Percentiles rank a stretch among this genome's conserved stretches.
Evolutionary conservation across 768 basidiomycete species (phyloP).

Genomic region (Mycena sanguinolenta): DNA sequence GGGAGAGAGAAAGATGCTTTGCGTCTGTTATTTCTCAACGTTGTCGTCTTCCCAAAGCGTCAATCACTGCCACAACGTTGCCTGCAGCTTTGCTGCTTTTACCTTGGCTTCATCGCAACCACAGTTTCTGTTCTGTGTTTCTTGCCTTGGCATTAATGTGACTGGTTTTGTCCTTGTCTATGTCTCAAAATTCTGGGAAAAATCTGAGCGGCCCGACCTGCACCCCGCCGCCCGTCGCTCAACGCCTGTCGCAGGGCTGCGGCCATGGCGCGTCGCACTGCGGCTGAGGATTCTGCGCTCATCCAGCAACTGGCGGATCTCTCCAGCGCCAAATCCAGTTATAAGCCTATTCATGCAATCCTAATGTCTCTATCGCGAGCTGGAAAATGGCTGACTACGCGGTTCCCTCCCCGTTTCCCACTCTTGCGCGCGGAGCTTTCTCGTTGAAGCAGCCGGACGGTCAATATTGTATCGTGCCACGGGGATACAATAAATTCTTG

Average conservation of each 20-base stretch:
- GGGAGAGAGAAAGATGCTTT: no score
- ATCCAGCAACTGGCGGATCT: slow-evolving; percentile 66
- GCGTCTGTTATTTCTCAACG: no score
- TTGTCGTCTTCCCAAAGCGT: no score
- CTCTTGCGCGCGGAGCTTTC: slow-evolving; percentile 92
- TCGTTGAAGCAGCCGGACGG: slow-evolving; percentile 62
- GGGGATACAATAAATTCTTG: slow-evolving; percentile 99
- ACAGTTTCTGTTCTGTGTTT: no score
- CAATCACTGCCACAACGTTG: no score
- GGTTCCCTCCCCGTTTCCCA: slow-evolving; percentile 92
- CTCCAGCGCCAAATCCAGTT: slow-evolving; percentile 64
- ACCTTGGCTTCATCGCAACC: no score
- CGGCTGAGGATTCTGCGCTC: slow-evolving; percentile 67
- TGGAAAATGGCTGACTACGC: slow-evolving; percentile 99
- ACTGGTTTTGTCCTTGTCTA: no score
- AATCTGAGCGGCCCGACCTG: slow-evolving; percentile 16
- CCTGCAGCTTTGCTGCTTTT: no score
- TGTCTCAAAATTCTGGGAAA: slow-evolving; percentile 23
- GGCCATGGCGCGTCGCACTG: not conserved
- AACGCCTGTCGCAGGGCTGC: slow-evolving; percentile 1
- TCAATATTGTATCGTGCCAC: slow-evolving; percentile 75
- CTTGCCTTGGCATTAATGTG: no score
- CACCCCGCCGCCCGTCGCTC: slow-evolving; percentile 22
- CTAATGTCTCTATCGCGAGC: slow-evolving; percentile 70
- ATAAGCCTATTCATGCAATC: slow-evolving; percentile 75